Evolutionary conservation across 2,329 filamentous ascomycete species (phyloP), one percentile per base, ranked within the genome.

Genomic region (Ophiostoma piceae): DNA sequence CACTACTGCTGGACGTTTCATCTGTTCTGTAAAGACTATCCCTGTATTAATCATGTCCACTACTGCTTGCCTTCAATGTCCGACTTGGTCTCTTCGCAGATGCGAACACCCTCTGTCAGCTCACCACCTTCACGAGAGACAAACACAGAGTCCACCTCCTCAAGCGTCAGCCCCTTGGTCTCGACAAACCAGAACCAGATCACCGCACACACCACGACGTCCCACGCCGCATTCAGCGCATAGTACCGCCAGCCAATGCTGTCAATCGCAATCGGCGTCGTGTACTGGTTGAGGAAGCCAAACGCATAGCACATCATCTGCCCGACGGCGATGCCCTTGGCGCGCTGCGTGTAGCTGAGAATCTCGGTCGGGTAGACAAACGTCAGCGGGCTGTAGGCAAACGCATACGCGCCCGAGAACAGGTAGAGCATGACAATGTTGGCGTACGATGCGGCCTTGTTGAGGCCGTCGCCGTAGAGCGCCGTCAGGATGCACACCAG

Each of bases 291-390:
- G 16, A 47, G 43, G 43, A 47, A 47, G 43, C 43, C 43, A 47
- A 47, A 47, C 5, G 43, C 43, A n/a, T 47, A 47, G 11, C 14
- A 47, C 16, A 47, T 16, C 43, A 47, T 47, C 43, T 47, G 43
- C 7, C 43, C 43, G 16, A 41, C 19, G 16, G 43, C 43, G 43
- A 47, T 47, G 43, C 29, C 35, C 68, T 69, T 69, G 68, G 68
- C 68, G 16, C 35, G 51, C 68, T 66, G 68, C 62, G 68, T 64
- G 64, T 69, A 37, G 68, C n/a, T 47, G 16, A 47, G 43, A 16
- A 47, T 47, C 43, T 47, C 43, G 43, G 19, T n/a, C 16, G 43
- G 43, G 43, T 47, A n/a, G 43, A n/a, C 43, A 47, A 47, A 47
- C 16, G 43, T n/a, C 16, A 47, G 43, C 43, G 43, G 43, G 43